phyloP scores from a whole-genome alignment of 345 rosid genomes.

The Cochlearia excelsa region DNA sequence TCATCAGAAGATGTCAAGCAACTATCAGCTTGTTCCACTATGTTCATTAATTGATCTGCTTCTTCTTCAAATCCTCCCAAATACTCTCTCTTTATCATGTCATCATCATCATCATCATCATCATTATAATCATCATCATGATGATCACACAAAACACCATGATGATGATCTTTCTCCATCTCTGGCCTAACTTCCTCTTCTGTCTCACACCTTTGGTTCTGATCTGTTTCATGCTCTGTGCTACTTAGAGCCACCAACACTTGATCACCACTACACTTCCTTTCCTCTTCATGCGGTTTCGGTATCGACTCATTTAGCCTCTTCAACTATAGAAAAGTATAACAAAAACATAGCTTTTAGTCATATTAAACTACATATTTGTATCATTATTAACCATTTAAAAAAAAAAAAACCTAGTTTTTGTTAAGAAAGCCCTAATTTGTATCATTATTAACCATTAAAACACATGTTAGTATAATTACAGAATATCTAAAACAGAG shows the following conservation, averaged over 20 bases:
- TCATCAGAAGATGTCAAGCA: constrained; percentile 39
- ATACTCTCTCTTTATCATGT: constrained; percentile 23
- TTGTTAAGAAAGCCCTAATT: too few relatives aligned
- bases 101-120: not conserved
- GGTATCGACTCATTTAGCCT: constrained; percentile 41
- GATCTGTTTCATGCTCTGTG: too few relatives aligned
- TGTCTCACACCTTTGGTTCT: too few relatives aligned
- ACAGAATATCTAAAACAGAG: not conserved
- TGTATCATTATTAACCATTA: not conserved
- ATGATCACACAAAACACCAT: not conserved
- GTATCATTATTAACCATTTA: too few relatives aligned
- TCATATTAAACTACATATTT: too few relatives aligned
- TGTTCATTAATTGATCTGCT: constrained; percentile 29
- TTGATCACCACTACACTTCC: constrained; percentile 25
- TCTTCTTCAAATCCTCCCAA: constrained; percentile 33
- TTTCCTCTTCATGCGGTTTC: constrained; percentile 27
- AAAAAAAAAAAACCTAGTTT: too few relatives aligned
- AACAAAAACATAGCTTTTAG: not conserved
- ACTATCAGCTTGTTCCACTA: constrained; percentile 39
- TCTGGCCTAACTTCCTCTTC: constrained; percentile 6
- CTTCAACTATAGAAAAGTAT: constrained; percentile 44
- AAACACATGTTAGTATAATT: not conserved
- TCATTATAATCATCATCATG: constrained; percentile 6
- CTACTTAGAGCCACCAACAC: constrained; percentile 27
- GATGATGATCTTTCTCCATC: too few relatives aligned